Evolutionary conservation across 352 stramenopile species (phyloP).

Genomic region (Peronosclerospora sorghi): DNA sequence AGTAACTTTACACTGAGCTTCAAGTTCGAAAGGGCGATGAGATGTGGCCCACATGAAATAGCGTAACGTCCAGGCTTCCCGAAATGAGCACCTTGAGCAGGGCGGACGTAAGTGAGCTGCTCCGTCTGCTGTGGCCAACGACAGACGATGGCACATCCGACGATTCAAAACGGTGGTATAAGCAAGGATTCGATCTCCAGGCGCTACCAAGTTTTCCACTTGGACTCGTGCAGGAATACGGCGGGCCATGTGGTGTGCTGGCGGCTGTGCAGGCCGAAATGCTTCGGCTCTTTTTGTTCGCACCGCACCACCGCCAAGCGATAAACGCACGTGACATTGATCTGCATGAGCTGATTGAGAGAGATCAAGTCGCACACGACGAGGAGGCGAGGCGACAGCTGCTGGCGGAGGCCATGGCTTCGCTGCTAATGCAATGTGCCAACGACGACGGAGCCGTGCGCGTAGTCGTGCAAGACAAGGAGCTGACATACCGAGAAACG

Average conservation of each 20-base stretch:
- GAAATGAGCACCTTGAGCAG: constrained; percentile 8
- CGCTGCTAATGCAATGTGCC: constrained; percentile 21
- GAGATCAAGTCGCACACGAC: constrained; percentile 3
- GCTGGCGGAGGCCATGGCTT: constrained; percentile 23
- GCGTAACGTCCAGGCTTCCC: constrained; percentile 9
- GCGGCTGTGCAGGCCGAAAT: constrained; percentile 70
- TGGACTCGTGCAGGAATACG: constrained; percentile 64
- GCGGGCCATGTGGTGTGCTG: constrained; percentile 73
- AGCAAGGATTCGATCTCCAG: constrained; percentile 49
- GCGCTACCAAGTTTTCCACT: constrained; percentile 24
- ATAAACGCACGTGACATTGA: background rate
- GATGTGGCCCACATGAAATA: constrained; percentile 3
- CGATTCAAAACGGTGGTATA: constrained; percentile 39
- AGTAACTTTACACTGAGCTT: no score
- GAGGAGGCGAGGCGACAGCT: constrained; percentile 9
- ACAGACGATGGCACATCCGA: constrained; percentile 4
- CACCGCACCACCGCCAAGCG: constrained; percentile 6
- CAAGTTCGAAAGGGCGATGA: constrained; percentile 12
- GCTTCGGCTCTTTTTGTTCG: constrained; percentile 44
- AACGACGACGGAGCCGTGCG: constrained; percentile 8
- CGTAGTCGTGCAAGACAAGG: constrained; percentile 13
- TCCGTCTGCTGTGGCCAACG: constrained; percentile 33
- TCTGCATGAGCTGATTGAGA: constrained; percentile 9
- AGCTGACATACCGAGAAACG: constrained; percentile 13
- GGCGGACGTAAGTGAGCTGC: constrained; percentile 16